These are phyloP conservation scores for Helichrysum umbraculigerum DNA, from an alignment of 129 eudicot genomes.

Conservation along the genomic window DNA sequence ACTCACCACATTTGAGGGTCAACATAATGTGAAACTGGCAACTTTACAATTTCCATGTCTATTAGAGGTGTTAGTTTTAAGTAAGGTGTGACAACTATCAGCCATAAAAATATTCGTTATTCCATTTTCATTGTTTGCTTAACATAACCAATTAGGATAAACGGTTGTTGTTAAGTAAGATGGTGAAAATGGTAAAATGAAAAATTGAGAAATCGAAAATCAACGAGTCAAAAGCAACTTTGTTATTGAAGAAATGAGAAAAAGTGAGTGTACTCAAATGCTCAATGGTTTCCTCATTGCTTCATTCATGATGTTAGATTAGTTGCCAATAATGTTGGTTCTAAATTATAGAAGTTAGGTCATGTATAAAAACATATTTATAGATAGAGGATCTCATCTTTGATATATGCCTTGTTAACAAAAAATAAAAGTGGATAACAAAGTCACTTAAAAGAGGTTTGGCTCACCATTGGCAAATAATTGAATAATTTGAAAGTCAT, in stretches of 20 bases:
- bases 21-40: not conserved
- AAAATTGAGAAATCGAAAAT: too few species aligned
- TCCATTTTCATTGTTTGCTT: too few species aligned
- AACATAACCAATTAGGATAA: too few species aligned
- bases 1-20: too few species aligned
- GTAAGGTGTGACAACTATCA: not conserved
- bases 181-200: not conserved
- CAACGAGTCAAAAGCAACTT: not conserved
- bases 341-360: not conserved
- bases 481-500: not conserved
- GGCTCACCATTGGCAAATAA: not conserved
- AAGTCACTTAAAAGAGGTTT: not conserved
- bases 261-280: not conserved
- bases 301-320: not conserved
- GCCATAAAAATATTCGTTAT: too few species aligned
- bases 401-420: not conserved
- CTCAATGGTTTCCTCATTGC: not conserved
- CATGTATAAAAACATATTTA: not conserved
- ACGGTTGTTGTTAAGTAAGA: too few species aligned
- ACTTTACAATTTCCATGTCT: not conserved
- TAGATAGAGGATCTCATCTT: not conserved
- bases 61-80: not conserved
- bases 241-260: not conserved
- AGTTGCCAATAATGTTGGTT: slow-evolving; percentile 7
- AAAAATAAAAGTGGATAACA: not conserved